phyloP scores from a whole-genome alignment of 257 asterid species.

The Misopates orontium region DNA sequence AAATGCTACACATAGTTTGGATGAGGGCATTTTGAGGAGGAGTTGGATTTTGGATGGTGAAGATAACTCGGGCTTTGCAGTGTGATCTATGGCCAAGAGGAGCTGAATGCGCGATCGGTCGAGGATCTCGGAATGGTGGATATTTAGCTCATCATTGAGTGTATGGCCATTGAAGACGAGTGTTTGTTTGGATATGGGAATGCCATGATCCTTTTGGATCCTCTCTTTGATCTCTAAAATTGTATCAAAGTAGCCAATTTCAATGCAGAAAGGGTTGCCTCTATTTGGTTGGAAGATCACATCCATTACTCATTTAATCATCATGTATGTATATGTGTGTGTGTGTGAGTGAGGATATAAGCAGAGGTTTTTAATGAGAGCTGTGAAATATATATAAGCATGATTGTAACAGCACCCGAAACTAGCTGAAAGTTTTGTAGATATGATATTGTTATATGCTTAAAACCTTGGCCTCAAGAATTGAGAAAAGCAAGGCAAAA shows the following conservation, averaged over 20 bases:
- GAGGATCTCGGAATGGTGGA: slow-evolving; percentile 52
- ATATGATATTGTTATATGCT: background rate
- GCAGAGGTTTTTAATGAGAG: background rate
- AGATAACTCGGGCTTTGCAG: background rate
- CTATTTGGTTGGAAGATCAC: slow-evolving; percentile 45
- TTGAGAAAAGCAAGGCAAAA: too few species aligned
- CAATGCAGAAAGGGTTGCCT: slow-evolving; percentile 50
- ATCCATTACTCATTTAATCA: slow-evolving; percentile 43
- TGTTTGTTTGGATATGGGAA: slow-evolving; percentile 59
- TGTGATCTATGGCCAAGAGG: slow-evolving; percentile 24
- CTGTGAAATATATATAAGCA: slow-evolving; percentile 5
- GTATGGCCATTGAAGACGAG: slow-evolving; percentile 50
- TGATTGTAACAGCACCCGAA: slow-evolving; percentile 28
- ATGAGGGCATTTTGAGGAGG: slow-evolving; percentile 40
- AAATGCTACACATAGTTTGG: slow-evolving; percentile 24
- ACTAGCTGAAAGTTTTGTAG: background rate
- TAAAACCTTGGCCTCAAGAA: background rate
- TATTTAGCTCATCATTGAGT: slow-evolving; percentile 54
- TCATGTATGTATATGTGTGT: too few species aligned
- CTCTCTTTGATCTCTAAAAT: slow-evolving; percentile 67
- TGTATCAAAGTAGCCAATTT: slow-evolving; percentile 66
- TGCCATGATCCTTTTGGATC: slow-evolving; percentile 41
- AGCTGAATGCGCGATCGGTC: slow-evolving; percentile 55
- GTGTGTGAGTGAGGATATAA: background rate
- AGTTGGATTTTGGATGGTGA: slow-evolving; percentile 35